Percentiles rank a stretch among this genome's conserved stretches.
These are phyloP conservation scores for Breynia disticha DNA, from an alignment of 441 rosid species.

Conservation along the genomic window DNA sequence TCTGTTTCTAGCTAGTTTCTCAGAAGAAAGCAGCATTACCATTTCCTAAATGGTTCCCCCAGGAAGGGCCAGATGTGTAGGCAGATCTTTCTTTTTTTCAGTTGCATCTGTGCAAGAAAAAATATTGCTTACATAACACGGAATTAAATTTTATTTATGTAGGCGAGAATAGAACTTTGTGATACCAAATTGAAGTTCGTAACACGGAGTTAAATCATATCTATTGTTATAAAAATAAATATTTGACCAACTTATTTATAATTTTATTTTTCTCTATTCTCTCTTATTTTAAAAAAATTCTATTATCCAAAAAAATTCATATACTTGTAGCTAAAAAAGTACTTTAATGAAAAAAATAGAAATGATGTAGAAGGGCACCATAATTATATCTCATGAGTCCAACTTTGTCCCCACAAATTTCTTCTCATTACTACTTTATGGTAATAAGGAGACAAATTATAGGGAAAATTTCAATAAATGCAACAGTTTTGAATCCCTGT, in stretches of 20 bases:
- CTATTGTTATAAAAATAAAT: too few species aligned
- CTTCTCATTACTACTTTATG: slow-evolving; percentile 16
- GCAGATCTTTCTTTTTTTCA: too few species aligned
- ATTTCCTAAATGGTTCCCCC: too few species aligned
- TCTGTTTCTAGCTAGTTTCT: too few species aligned
- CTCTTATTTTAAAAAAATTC: neutral
- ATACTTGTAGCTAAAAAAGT: slow-evolving; percentile 18
- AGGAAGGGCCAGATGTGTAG: too few species aligned
- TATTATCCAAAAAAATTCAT: slow-evolving; percentile 3
- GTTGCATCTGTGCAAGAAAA: too few species aligned
- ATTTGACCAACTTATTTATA: too few species aligned
- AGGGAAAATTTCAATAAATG: slow-evolving; percentile 14
- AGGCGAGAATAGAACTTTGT: too few species aligned
- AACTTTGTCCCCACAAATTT: slow-evolving; percentile 8
- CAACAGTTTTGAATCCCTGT: neutral
- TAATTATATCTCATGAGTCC: slow-evolving; percentile 1
- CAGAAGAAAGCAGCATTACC: too few species aligned
- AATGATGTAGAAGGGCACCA: slow-evolving; percentile 13
- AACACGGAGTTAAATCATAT: too few species aligned
- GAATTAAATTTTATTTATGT: neutral
- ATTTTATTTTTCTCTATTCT: too few species aligned
- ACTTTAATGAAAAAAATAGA: slow-evolving; percentile 11
- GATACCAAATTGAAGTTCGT: slow-evolving; percentile 10
- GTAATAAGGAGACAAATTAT: slow-evolving; percentile 4
- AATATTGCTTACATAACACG: too few species aligned